Evolutionary conservation across 352 stramenopile species (phyloP).

Genomic region (Plasmopara viticola): DNA sequence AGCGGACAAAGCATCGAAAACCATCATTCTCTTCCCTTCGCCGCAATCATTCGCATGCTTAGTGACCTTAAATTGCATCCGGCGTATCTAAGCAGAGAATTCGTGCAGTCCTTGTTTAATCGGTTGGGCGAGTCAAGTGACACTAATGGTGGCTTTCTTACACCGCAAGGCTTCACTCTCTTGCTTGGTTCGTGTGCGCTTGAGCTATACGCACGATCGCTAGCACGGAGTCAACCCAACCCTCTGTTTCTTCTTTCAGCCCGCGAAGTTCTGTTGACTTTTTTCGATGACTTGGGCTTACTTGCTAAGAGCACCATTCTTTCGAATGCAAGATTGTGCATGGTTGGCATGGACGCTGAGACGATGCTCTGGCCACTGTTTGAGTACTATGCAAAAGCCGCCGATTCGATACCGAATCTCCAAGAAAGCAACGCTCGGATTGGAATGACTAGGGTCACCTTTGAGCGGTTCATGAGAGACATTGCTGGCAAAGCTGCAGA

Average conservation of each 20-base stretch:
- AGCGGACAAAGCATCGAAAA: slow-evolving; percentile 40
- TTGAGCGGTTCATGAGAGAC: slow-evolving; percentile 61
- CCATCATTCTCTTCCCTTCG: slow-evolving; percentile 38
- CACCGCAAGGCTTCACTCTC: slow-evolving; percentile 39
- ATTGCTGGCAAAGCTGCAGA: slow-evolving; percentile 34
- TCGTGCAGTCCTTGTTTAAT: slow-evolving; percentile 44
- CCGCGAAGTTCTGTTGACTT: slow-evolving; percentile 58
- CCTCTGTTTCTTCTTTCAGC: slow-evolving; percentile 38
- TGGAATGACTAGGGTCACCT: slow-evolving; percentile 41
- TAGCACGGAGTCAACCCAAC: slow-evolving; percentile 15
- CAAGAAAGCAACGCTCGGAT: slow-evolving; percentile 29
- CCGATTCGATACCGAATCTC: slow-evolving; percentile 1
- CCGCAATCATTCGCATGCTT: slow-evolving; percentile 42
- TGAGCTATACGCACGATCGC: slow-evolving; percentile 37
- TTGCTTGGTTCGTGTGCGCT: slow-evolving; percentile 59
- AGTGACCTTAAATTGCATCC: slow-evolving; percentile 60
- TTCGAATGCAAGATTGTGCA: slow-evolving; percentile 32
- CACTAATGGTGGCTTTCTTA: slow-evolving; percentile 27
- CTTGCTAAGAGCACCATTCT: slow-evolving; percentile 41
- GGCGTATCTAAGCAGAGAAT: slow-evolving; percentile 39
- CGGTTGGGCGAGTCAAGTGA: slow-evolving; percentile 23
- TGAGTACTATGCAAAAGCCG: slow-evolving; percentile 56
- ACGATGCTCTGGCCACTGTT: slow-evolving; percentile 73
- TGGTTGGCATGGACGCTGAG: slow-evolving; percentile 65
- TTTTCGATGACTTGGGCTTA: slow-evolving; percentile 59